phyloP scores from a whole-genome alignment of 2,329 filamentous ascomycete species.

The Clonostachys sp. region DNA sequence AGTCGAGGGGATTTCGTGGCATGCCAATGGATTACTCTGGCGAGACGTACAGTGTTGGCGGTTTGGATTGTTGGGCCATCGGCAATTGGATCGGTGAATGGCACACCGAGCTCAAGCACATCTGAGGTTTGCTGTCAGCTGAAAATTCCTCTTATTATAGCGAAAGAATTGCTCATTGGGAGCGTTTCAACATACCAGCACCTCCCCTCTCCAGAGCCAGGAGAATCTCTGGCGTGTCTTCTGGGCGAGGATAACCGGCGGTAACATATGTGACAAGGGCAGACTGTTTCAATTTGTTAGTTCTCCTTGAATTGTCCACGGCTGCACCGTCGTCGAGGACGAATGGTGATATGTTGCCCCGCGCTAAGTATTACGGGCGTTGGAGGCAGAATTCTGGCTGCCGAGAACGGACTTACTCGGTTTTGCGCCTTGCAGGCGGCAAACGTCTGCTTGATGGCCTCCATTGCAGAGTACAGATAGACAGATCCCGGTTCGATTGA shows the following conservation, averaged over 20 bases:
- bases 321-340: neutral
- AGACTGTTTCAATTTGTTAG: conserved; percentile 41
- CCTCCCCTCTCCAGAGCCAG: conserved; percentile 90
- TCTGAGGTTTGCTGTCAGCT: neutral
- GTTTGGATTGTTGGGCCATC: conserved; percentile 97
- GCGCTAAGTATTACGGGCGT: neutral
- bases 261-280: conserved; percentile 96
- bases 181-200: conserved; percentile 55
- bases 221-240: conserved; percentile 78
- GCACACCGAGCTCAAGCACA: conserved; percentile 90
- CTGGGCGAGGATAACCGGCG: conserved; percentile 81
- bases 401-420: conserved; percentile 35
- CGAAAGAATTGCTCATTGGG: neutral
- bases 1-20: too few relatives aligned
- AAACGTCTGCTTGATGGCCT: conserved; percentile 55
- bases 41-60: conserved; percentile 53
- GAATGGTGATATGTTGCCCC: conserved; percentile 6
- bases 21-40: too few relatives aligned
- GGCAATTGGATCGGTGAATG: conserved; percentile 97
- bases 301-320: conserved; percentile 5
- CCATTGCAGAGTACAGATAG: conserved; percentile 35
- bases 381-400: conserved; percentile 3
- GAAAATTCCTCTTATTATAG: neutral
- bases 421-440: conserved; percentile 54
- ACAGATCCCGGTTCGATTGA: neutral